These are phyloP conservation scores for Russula dissimulans DNA, from an alignment of 768 basidiomycete genomes.

Conservation along the genomic window DNA sequence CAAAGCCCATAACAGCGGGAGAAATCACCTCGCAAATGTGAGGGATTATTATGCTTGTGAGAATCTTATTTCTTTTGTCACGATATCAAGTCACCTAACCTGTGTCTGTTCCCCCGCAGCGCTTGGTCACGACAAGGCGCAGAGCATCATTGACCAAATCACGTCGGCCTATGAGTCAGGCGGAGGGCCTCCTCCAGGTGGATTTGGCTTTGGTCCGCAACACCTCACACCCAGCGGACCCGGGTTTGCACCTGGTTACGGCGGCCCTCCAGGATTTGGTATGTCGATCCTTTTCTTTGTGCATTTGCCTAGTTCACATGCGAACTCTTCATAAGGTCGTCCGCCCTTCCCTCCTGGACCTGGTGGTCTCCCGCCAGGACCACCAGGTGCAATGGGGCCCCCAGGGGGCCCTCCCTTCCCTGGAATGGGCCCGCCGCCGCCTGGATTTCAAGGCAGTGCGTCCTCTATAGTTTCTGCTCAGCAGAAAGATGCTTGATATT, in stretches of 20 bases:
- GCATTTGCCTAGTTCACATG: background rate
- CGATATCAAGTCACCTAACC: slow-evolving; percentile 7
- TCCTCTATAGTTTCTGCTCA: background rate
- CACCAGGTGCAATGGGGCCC: slow-evolving; percentile 40
- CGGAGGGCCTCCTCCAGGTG: slow-evolving; percentile 78
- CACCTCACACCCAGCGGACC: slow-evolving; percentile 46
- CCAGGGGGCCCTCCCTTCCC: slow-evolving; percentile 68
- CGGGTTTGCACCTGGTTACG: slow-evolving; percentile 44
- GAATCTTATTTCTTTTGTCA: background rate
- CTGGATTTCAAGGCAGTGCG: slow-evolving; percentile 41
- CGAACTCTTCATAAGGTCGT: slow-evolving; percentile 33
- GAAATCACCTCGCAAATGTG: slow-evolving; percentile 95
- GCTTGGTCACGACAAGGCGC: slow-evolving; percentile 92
- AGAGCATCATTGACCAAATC: slow-evolving; percentile 97
- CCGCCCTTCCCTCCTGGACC: slow-evolving; percentile 56
- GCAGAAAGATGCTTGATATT: background rate
- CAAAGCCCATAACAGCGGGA: slow-evolving; percentile 95
- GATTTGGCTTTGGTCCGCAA: slow-evolving; percentile 79
- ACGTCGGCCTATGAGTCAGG: slow-evolving; percentile 86
- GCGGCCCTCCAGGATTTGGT: slow-evolving; percentile 23
- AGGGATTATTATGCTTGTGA: slow-evolving; percentile 93
- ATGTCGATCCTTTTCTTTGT: background rate
- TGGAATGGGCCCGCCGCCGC: slow-evolving; percentile 33
- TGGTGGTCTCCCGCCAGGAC: slow-evolving; percentile 38
- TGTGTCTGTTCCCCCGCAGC: slow-evolving; percentile 33